Conservation (phyloP, 257 asterid species). For the Solanum phureja region DNA sequence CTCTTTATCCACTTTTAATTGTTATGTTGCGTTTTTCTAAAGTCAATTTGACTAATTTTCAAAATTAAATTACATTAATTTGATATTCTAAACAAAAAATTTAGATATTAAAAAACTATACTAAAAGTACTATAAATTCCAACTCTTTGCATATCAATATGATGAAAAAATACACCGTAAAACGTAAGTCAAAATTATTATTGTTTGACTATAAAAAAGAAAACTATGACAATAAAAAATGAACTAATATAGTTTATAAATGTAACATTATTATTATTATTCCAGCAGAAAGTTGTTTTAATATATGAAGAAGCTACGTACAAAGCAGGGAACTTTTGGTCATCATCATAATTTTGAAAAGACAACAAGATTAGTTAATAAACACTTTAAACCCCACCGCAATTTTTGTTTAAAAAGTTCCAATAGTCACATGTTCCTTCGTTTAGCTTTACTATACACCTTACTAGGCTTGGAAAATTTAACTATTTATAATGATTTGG, state of each 20-base stretch:
- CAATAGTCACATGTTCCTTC: not conserved
- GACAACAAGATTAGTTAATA: not conserved
- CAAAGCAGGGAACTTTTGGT: not conserved
- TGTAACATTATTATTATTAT: not conserved
- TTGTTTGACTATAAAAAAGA: too few relatives aligned
- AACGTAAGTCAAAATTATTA: too few relatives aligned
- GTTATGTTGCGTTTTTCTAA: fast-evolving
- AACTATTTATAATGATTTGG: not conserved
- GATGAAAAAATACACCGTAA: too few relatives aligned
- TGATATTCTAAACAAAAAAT: fast-evolving
- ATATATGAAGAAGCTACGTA: not conserved
- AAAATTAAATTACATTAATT: too few relatives aligned
- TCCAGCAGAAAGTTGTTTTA: not conserved
- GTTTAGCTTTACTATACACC: not conserved
- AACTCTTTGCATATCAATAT: too few relatives aligned
- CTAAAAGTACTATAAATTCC: too few relatives aligned
- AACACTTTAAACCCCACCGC: not conserved
- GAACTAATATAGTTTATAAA: too few relatives aligned
- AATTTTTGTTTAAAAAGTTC: not conserved
- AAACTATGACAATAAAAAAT: too few relatives aligned
- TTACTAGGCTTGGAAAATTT: not conserved
- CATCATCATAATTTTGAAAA: not conserved
- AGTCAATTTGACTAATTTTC: fast-evolving
- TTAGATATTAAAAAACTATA: too few relatives aligned
- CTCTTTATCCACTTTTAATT: fast-evolving